phyloP scores from a whole-genome alignment of 257 asterid species.

The Pogostemon cablin region DNA sequence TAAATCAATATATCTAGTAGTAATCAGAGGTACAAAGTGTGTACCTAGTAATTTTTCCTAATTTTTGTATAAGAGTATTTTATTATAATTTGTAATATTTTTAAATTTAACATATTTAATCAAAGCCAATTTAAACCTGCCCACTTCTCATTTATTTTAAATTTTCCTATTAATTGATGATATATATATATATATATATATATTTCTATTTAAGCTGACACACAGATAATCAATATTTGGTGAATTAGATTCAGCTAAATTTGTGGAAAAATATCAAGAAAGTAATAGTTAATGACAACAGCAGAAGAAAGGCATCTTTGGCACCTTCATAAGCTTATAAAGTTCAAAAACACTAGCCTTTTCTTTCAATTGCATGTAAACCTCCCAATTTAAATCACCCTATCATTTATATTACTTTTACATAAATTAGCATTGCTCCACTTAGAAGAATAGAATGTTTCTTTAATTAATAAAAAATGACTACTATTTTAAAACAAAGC shows the following conservation, averaged over 20 bases:
- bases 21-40: no score
- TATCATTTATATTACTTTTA: constrained; percentile 20
- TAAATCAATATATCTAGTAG: no score
- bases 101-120: no score
- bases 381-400: constrained; percentile 18
- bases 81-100: no score
- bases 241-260: neutral
- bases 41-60: no score
- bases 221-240: constrained; percentile 7
- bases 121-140: no score
- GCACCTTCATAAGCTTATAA: constrained; percentile 32
- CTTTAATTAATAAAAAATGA: neutral
- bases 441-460: constrained; percentile 46
- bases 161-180: no score
- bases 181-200: no score
- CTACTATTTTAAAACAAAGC: neutral
- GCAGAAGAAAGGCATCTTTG: constrained; percentile 33
- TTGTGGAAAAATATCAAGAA: constrained; percentile 32
- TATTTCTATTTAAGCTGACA: neutral
- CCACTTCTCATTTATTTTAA: no score
- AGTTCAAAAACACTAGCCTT: constrained; percentile 10
- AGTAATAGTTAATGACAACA: constrained; percentile 24
- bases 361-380: neutral
- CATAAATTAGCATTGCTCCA: constrained; percentile 40
- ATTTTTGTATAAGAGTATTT: no score